Evolutionary conservation across 2,329 filamentous ascomycete species (phyloP).

Genomic region (Curvularia verruculosa): DNA sequence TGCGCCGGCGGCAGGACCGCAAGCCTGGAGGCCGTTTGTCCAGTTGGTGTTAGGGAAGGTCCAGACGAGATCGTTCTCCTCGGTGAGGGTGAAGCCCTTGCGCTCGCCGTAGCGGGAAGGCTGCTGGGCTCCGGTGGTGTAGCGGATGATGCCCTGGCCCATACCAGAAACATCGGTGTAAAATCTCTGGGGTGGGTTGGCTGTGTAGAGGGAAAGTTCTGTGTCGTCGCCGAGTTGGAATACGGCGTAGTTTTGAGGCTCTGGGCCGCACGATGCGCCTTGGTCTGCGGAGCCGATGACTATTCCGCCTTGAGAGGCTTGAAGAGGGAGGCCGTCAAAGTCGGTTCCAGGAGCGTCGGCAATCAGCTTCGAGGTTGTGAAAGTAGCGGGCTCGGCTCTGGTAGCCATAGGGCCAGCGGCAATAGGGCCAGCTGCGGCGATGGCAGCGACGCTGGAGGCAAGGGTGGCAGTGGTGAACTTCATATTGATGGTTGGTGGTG

Average conservation of each 20-base stretch:
- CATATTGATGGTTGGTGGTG: slow-evolving; percentile 24
- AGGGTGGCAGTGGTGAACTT: slow-evolving; percentile 4
- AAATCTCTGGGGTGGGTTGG: slow-evolving; percentile 55
- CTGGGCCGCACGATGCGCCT: slow-evolving; percentile 56
- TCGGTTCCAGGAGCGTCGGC: slow-evolving; percentile 53
- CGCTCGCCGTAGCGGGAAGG: slow-evolving; percentile 54
- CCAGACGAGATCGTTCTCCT: slow-evolving; percentile 55
- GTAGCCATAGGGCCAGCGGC: slow-evolving; percentile 1
- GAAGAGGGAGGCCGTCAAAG: slow-evolving; percentile 57
- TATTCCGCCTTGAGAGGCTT: slow-evolving; percentile 55
- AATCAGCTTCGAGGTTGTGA: slow-evolving; percentile 57
- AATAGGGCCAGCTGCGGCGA: slow-evolving; percentile 11
- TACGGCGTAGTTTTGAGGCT: slow-evolving; percentile 51
- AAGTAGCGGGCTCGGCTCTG: slow-evolving; percentile 45
- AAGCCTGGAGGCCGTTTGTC: slow-evolving; percentile 58
- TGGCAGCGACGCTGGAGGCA: neutral
- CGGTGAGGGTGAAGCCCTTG: slow-evolving; percentile 56
- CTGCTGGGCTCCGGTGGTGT: slow-evolving; percentile 55
- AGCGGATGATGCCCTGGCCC: slow-evolving; percentile 62
- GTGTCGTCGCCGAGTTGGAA: slow-evolving; percentile 57
- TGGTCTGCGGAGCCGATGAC: slow-evolving; percentile 52
- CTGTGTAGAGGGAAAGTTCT: slow-evolving; percentile 56
- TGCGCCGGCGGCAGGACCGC: slow-evolving; percentile 55
- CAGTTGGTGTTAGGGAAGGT: slow-evolving; percentile 19
- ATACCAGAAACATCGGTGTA: slow-evolving; percentile 65